Base-by-base conservation (phyloP, 1,284 basidiomycete genomes). In the Cryptococcus sp. region DNA sequence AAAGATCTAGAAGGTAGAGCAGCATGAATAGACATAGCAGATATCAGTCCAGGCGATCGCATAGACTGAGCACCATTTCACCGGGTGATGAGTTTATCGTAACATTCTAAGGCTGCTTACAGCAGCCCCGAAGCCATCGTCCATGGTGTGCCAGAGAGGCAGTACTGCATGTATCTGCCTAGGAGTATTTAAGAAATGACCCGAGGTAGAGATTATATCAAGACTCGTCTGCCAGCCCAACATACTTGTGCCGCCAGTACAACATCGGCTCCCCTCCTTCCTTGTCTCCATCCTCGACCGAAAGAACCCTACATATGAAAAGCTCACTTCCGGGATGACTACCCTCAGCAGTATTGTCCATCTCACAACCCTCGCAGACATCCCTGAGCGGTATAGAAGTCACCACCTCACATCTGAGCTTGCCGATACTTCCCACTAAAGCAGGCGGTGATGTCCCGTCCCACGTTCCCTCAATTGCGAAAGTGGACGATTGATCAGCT, bases 281-380 rank as follows among this genome's bases (percentile, higher is more conserved):
- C 34, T 47, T 41, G 18, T 45, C 36, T 16, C 63, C 62, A 23
- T 48, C 49, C 32, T 56, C 37, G 13, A 68, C 66, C 5, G 56
- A 56, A 23, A 69, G 39, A 10, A 74, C 72, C n/a, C 62, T 47
- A 53, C 72, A 74, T 46, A 74, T 68, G 53, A 74, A 74, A 42
- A 74, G 56, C 54, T 74, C 72, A 49, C 65, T 68, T 3, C 72
- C 72, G 34, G 43, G 40, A 19, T 62, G 55, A 7, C 31, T 24
- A n/a, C 37, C 46, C 13, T 48, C 44, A 14, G 19, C 11, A 40
- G 32, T 14, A 34, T 45, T 24, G 7, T 45, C 37, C 19, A 16
- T 36, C 36, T 36, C 14, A 16, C 49, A 40, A 4, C 37, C 48
- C 21, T 21, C 39, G 34, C 53, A 53, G 4, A 58, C 42, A 41